Percentiles rank a stretch among this genome's conserved stretches.
phyloP scores from a whole-genome alignment of 2,329 filamentous ascomycete genomes.

The Neofusicoccum sp. region DNA sequence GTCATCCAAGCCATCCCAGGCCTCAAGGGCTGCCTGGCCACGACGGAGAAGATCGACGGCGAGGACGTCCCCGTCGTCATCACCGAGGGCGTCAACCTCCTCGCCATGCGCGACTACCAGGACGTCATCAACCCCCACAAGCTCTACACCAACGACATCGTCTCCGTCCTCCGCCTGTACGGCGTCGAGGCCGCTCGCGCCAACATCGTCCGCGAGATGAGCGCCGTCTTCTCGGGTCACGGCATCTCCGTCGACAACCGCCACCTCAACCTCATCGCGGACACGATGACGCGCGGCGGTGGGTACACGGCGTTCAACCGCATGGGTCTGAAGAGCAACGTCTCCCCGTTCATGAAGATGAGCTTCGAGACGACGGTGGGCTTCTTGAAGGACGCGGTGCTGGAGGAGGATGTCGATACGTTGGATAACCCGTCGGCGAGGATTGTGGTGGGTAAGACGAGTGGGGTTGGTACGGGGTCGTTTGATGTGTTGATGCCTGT shows the following conservation, averaged over 20 bases:
- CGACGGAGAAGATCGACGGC: constrained; percentile 52
- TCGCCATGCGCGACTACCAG: constrained; percentile 84
- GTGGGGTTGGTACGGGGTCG: constrained; percentile 81
- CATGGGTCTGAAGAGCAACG: constrained; percentile 79
- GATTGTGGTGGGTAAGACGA: constrained; percentile 81
- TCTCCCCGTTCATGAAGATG: constrained; percentile 97
- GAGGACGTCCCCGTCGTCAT: constrained; percentile 56
- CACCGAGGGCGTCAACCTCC: constrained; percentile 82
- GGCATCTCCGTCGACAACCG: constrained; percentile 88
- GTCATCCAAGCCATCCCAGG: constrained; percentile 84
- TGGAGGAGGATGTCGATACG: constrained; percentile 88
- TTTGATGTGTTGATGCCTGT: constrained; percentile 72
- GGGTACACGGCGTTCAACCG: constrained; percentile 90
- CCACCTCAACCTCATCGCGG: constrained; percentile 91
- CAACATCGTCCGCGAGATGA: constrained; percentile 83
- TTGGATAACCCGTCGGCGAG: constrained; percentile 80
- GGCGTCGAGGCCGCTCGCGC: constrained; percentile 90
- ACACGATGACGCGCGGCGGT: constrained; percentile 95
- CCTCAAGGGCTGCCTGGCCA: constrained; percentile 69
- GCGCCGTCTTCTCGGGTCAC: constrained; percentile 82
- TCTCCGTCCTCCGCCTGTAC: constrained; percentile 78
- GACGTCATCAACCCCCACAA: constrained; percentile 82
- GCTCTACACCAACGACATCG: constrained; percentile 90
- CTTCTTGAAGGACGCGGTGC: constrained; percentile 87
- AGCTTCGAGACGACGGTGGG: constrained; percentile 96